Conservation (phyloP, 2,329 filamentous ascomycete genomes). For the Botrytis cinerea region DNA sequence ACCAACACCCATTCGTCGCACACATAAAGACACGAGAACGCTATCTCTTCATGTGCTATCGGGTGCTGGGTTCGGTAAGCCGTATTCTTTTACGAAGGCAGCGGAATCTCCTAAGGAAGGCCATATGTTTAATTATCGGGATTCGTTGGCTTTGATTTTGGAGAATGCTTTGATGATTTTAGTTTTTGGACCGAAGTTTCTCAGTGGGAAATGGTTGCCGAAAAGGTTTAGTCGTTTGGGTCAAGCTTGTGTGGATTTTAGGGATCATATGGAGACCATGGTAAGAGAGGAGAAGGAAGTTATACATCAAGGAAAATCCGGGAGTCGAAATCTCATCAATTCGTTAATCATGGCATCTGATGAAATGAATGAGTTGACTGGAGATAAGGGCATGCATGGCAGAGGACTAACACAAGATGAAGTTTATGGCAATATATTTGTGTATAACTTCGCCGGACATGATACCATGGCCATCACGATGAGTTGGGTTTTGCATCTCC, state of each 20-base stretch:
- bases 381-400: background rate
- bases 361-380: background rate
- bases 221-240: background rate
- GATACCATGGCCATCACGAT: conserved; percentile 41
- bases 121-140: background rate
- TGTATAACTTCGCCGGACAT: conserved; percentile 41
- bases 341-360: background rate
- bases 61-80: background rate
- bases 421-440: conserved; percentile 42
- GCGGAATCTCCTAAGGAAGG: background rate
- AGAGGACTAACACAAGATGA: conserved; percentile 41
- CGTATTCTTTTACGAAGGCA: background rate
- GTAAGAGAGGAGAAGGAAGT: background rate
- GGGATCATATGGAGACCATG: background rate
- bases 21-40: background rate
- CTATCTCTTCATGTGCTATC: background rate
- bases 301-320: background rate
- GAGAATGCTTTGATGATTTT: conserved; percentile 5
- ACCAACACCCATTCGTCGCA: background rate
- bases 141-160: background rate
- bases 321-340: background rate
- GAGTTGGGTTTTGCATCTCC: conserved; percentile 35
- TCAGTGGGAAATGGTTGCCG: background rate
- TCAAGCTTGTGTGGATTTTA: background rate
- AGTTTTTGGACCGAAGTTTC: background rate